Evolutionary conservation across 495 filamentous ascomycete species (phyloP).

Genomic region (Xylaria cubensis): DNA sequence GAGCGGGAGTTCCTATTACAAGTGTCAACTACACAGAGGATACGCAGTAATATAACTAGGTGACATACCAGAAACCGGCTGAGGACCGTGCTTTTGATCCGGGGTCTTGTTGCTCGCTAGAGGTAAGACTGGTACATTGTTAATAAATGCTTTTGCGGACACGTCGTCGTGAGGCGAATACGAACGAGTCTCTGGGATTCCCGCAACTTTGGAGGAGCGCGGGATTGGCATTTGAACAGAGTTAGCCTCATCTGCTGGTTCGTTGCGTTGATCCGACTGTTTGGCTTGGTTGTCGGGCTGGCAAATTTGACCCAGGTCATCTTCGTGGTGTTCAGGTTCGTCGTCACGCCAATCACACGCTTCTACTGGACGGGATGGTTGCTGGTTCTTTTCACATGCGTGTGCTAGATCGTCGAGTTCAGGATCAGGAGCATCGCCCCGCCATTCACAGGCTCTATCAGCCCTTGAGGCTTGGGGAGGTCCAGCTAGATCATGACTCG

Average conservation of each 20-base stretch:
- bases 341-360: slow-evolving; percentile 27
- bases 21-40: background rate
- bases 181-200: slow-evolving; percentile 8
- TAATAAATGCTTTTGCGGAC: background rate
- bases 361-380: slow-evolving; percentile 27
- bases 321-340: slow-evolving; percentile 12
- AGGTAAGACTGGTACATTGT: background rate
- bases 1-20: background rate
- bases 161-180: background rate
- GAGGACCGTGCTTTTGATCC: background rate
- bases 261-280: background rate
- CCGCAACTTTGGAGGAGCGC: background rate
- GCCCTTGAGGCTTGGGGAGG: background rate
- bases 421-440: slow-evolving; percentile 37
- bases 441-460: slow-evolving; percentile 33
- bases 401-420: slow-evolving; percentile 38
- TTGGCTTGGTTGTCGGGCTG: background rate
- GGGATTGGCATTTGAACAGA: slow-evolving; percentile 13
- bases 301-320: slow-evolving; percentile 16
- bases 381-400: slow-evolving; percentile 15
- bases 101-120: background rate
- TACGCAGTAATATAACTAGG: background rate
- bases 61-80: background rate
- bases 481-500: slow-evolving; percentile 18
- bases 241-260: background rate